A percentile compares a stretch with the other conserved stretches of the same genome.
phyloP scores from a whole-genome alignment of 441 rosid species.

The Brassica hybrid region DNA sequence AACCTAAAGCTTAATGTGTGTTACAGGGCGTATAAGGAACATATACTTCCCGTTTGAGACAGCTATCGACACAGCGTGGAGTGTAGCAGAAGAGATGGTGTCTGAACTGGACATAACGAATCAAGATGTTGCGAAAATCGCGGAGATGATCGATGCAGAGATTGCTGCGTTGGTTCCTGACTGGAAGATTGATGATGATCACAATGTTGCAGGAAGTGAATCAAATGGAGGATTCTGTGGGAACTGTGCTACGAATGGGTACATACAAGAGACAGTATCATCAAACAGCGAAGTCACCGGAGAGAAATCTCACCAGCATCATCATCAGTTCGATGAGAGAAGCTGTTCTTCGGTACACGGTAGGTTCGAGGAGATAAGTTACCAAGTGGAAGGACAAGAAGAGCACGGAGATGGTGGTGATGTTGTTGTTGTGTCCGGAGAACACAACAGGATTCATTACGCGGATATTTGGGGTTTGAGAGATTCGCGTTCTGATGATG shows the following conservation, averaged over 20 bases:
- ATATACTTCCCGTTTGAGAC: conserved; percentile 90
- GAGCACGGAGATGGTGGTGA: conserved; percentile 44
- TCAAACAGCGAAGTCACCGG: conserved; percentile 45
- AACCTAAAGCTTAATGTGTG: background rate
- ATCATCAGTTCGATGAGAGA: conserved; percentile 47
- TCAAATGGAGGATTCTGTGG: conserved; percentile 46
- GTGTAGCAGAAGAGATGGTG: conserved; percentile 94
- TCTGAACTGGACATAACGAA: conserved; percentile 78
- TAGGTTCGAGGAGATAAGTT: conserved; percentile 85
- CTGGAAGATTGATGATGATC: conserved; percentile 53
- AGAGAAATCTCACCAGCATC: conserved; percentile 41
- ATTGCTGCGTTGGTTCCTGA: conserved; percentile 72
- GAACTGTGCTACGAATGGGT: conserved; percentile 55
- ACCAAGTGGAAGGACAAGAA: conserved; percentile 66
- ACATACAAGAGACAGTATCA: conserved; percentile 53
- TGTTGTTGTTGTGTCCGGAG: conserved; percentile 37
- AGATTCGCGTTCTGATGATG: conserved; percentile 49
- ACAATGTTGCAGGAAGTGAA: conserved; percentile 42
- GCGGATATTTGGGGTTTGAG: conserved; percentile 70
- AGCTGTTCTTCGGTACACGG: conserved; percentile 69
- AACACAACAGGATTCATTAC: conserved; percentile 46
- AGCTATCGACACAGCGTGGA: conserved; percentile 72
- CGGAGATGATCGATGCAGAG: conserved; percentile 92
- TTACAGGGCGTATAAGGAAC: conserved; percentile 76
- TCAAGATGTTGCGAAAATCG: conserved; percentile 81